Percentiles rank a stretch among this genome's conserved stretches.
phyloP scores from a whole-genome alignment of 495 filamentous ascomycete species.

The Penicillium mononematosum region DNA sequence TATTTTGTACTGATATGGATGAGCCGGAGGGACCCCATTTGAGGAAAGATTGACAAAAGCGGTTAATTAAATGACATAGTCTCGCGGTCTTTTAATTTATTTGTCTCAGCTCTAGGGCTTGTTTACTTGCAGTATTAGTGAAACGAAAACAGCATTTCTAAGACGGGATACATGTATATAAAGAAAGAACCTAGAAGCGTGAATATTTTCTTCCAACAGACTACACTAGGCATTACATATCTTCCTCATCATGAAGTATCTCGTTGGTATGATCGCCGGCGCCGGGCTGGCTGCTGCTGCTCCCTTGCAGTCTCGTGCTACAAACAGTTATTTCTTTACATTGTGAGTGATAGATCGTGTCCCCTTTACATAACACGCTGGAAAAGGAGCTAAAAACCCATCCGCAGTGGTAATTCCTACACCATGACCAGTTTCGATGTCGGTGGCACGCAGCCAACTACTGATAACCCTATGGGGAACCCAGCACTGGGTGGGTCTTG shows the following conservation, averaged over 20 bases:
- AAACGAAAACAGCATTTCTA: background rate
- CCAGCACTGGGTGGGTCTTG: conserved; percentile 43
- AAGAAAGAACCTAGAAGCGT: background rate
- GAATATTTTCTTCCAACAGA: background rate
- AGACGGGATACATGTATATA: background rate
- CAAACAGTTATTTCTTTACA: conserved; percentile 36
- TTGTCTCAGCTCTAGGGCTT: background rate
- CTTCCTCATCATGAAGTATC: conserved; percentile 18
- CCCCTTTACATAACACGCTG: background rate
- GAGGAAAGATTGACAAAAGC: background rate
- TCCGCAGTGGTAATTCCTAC: conserved; percentile 56
- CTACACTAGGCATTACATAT: background rate
- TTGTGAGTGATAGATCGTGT: conserved; percentile 25
- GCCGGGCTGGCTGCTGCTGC: conserved; percentile 23
- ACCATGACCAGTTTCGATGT: conserved; percentile 66
- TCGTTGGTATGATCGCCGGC: conserved; percentile 18
- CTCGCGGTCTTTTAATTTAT: background rate
- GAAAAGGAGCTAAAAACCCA: background rate
- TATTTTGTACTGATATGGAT: background rate
- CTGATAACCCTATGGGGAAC: conserved; percentile 72
- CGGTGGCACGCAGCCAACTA: conserved; percentile 56
- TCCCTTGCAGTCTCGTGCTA: conserved; percentile 15
- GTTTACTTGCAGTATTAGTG: background rate
- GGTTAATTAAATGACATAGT: background rate
- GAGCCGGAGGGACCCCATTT: background rate